Percentiles rank a stretch among this genome's conserved stretches.
Conservation (phyloP, 2,329 filamentous ascomycete genomes). For the Nemania abortiva region DNA sequence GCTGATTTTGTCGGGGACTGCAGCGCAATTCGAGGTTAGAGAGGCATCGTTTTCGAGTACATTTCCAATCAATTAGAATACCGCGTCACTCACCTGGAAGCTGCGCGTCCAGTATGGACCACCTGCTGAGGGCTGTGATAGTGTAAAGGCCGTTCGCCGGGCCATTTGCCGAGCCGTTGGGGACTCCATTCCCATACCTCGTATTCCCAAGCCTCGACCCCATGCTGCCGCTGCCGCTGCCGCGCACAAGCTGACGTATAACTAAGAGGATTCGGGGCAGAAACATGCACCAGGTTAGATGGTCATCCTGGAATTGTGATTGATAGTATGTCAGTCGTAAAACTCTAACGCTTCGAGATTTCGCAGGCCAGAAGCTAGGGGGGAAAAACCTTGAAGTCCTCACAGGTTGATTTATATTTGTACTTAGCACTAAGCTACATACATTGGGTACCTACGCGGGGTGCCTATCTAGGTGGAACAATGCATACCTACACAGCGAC, state of each 20-base stretch:
- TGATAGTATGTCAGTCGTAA: background rate
- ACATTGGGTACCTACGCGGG: background rate
- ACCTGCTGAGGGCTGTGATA: conserved; percentile 81
- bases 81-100: conserved; percentile 69
- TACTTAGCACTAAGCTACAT: background rate
- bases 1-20: conserved; percentile 76
- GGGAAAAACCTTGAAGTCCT: background rate
- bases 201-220: conserved; percentile 42
- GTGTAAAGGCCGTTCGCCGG: conserved; percentile 58
- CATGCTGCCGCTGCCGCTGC: conserved; percentile 36
- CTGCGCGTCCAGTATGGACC: conserved; percentile 82
- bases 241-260: conserved; percentile 32
- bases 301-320: conserved; percentile 19
- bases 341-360: background rate
- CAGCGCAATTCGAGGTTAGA: conserved; percentile 26
- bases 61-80: background rate
- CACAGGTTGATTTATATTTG: background rate
- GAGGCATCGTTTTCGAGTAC: background rate
- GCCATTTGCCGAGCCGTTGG: conserved; percentile 42
- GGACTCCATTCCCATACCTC: conserved; percentile 40
- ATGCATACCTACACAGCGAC: background rate
- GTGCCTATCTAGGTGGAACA: background rate
- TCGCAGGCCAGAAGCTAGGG: background rate
- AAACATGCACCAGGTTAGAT: conserved; percentile 32
- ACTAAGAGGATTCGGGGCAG: conserved; percentile 28